Percentiles rank a stretch among this genome's conserved stretches.
Evolutionary conservation across 306 rosid species (phyloP).

Genomic region (Datisca glomerata): DNA sequence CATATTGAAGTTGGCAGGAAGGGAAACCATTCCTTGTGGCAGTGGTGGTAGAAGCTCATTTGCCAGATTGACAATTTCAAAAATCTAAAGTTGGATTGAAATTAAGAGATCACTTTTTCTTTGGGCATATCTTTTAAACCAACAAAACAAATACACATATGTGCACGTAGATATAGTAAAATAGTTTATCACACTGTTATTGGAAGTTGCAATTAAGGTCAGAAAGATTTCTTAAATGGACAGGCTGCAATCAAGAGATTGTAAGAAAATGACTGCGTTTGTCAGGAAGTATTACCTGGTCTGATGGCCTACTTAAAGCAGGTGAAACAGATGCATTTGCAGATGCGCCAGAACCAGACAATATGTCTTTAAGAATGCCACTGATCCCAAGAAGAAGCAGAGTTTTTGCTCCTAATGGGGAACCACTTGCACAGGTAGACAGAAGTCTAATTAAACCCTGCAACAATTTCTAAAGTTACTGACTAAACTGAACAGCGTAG

Average conservation of each 20-base stretch:
- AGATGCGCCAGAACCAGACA: conserved; percentile 79
- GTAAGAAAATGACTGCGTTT: too few species aligned
- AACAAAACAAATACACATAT: too few species aligned
- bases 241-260: too few species aligned
- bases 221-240: too few species aligned
- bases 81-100: conserved; percentile 39
- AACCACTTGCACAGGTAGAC: conserved; percentile 92
- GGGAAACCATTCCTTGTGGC: conserved; percentile 87
- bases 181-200: too few species aligned
- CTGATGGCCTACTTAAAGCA: conserved; percentile 80
- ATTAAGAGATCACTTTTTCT: neutral
- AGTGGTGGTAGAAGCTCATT: conserved; percentile 95
- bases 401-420: conserved; percentile 81
- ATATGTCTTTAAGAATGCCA: conserved; percentile 77
- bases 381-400: conserved; percentile 80
- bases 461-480: too few species aligned
- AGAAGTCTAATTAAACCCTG: conserved; percentile 97
- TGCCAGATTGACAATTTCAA: conserved; percentile 91
- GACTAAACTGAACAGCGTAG: too few species aligned
- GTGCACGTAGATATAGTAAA: too few species aligned
- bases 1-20: conserved; percentile 51
- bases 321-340: conserved; percentile 75
- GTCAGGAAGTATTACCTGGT: too few species aligned
- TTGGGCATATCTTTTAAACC: too few species aligned
- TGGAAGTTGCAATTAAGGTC: too few species aligned